These are phyloP conservation scores for Exophiala sp. DNA, from an alignment of 2,329 filamentous ascomycete species.

Conservation along the genomic window DNA sequence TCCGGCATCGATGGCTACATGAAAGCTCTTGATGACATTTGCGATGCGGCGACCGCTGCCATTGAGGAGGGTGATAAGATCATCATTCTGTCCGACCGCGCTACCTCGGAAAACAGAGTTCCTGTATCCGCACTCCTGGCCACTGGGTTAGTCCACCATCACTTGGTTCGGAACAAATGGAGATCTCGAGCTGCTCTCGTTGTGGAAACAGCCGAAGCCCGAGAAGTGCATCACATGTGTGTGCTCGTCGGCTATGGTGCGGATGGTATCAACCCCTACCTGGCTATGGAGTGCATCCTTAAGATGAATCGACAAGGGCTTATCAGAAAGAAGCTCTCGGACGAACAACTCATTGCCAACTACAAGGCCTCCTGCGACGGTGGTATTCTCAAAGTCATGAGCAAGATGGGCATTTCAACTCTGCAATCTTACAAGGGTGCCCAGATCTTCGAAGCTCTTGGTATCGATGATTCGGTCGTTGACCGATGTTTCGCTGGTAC, in stretches of 20 bases:
- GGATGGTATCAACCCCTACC: slow-evolving; percentile 89
- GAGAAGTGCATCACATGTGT: slow-evolving; percentile 98
- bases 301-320: slow-evolving; percentile 93
- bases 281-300: slow-evolving; percentile 91
- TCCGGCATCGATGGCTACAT: slow-evolving; percentile 79
- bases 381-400: slow-evolving; percentile 97
- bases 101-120: slow-evolving; percentile 73
- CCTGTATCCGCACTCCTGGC: slow-evolving; percentile 80
- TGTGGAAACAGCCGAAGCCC: slow-evolving; percentile 88
- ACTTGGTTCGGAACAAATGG: slow-evolving; percentile 94
- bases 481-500: slow-evolving; percentile 94
- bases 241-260: slow-evolving; percentile 94
- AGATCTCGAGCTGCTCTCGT: slow-evolving; percentile 79
- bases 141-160: slow-evolving; percentile 90
- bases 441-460: slow-evolving; percentile 94
- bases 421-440: slow-evolving; percentile 95
- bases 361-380: slow-evolving; percentile 96
- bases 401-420: slow-evolving; percentile 98
- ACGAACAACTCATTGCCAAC: slow-evolving; percentile 81
- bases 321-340: slow-evolving; percentile 79
- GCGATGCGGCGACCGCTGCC: slow-evolving; percentile 73
- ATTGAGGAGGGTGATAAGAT: slow-evolving; percentile 79
- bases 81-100: slow-evolving; percentile 83
- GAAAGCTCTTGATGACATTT: slow-evolving; percentile 80
- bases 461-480: slow-evolving; percentile 84